Conservation (phyloP, 352 stramenopile genomes). For the Pythium volutum region DNA sequence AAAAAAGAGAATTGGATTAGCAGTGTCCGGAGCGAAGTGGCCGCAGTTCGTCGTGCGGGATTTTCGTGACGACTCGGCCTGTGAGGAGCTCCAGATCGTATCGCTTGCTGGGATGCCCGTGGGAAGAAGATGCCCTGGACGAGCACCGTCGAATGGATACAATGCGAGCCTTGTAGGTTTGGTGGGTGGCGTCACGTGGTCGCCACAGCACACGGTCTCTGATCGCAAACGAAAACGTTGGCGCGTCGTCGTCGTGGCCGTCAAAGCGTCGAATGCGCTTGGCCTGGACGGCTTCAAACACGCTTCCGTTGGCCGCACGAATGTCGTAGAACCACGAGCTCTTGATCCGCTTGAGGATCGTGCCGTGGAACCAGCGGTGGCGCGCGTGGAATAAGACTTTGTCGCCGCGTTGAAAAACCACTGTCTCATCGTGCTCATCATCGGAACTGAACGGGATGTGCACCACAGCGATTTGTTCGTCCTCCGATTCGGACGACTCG, state of each 20-base stretch:
- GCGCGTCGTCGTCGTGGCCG: conserved; percentile 6
- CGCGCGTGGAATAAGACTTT: conserved; percentile 43
- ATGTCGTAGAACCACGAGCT: conserved; percentile 61
- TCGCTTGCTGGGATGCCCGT: neutral
- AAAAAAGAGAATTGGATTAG: neutral
- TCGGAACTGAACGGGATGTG: conserved; percentile 20
- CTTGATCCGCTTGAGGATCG: conserved; percentile 34
- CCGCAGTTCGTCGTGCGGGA: conserved; percentile 39
- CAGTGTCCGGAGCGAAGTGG: neutral
- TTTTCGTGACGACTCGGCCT: conserved; percentile 37
- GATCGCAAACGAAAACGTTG: conserved; percentile 6
- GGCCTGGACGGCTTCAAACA: conserved; percentile 43
- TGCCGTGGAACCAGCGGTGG: conserved; percentile 35
- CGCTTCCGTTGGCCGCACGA: conserved; percentile 37
- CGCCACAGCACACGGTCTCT: conserved; percentile 19
- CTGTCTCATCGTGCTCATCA: conserved; percentile 14
- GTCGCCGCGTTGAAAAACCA: conserved; percentile 46
- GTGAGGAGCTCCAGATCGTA: conserved; percentile 49
- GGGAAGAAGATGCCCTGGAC: neutral
- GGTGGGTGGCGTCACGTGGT: neutral
- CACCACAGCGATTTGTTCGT: conserved; percentile 12
- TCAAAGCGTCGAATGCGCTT: conserved; percentile 40
- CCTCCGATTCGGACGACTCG: conserved; percentile 23
- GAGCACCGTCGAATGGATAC: neutral
- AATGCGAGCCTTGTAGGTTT: conserved; percentile 11